Evolutionary conservation across 2,329 filamentous ascomycete species (phyloP).

Genomic region (Parastagonospora nodorum): DNA sequence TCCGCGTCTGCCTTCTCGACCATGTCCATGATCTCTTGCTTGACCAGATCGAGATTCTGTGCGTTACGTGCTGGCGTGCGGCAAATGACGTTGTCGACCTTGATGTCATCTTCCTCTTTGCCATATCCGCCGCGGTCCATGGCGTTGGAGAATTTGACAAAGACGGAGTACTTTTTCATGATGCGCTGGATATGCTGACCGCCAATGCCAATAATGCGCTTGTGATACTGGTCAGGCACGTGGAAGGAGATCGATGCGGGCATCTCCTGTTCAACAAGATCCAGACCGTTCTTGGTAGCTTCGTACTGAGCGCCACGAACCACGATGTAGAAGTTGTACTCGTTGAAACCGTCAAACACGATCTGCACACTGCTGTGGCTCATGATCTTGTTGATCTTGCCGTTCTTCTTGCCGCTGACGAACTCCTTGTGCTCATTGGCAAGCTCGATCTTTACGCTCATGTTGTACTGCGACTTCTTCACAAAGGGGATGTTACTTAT

Average conservation of each 20-base stretch:
- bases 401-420: conserved; percentile 98
- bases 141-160: conserved; percentile 98
- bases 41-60: conserved; percentile 93
- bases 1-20: conserved; percentile 97
- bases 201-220: conserved; percentile 97
- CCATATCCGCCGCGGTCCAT: conserved; percentile 96
- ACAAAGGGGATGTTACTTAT: conserved; percentile 92
- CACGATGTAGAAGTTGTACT: conserved; percentile 99
- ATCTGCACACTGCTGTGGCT: conserved; percentile 99
- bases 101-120: conserved; percentile 96
- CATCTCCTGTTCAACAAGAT: conserved; percentile 98
- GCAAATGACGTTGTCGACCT: conserved; percentile 98
- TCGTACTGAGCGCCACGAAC: conserved; percentile 92
- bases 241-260: conserved; percentile 99
- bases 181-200: conserved; percentile 98
- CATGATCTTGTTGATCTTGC: conserved; percentile 99
- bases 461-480: conserved; percentile 84
- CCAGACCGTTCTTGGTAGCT: conserved; percentile 88
- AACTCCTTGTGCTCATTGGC: conserved; percentile 99
- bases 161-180: conserved; percentile 99
- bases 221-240: conserved; percentile 98
- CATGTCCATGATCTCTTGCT: conserved; percentile 99
- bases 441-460: conserved; percentile 96
- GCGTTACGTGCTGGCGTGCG: conserved; percentile 96
- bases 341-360: conserved; percentile 98